Percentiles rank a stretch among this genome's conserved stretches.
phyloP scores from a whole-genome alignment of 768 basidiomycete species.

The Neoboletus subvelutipes region DNA sequence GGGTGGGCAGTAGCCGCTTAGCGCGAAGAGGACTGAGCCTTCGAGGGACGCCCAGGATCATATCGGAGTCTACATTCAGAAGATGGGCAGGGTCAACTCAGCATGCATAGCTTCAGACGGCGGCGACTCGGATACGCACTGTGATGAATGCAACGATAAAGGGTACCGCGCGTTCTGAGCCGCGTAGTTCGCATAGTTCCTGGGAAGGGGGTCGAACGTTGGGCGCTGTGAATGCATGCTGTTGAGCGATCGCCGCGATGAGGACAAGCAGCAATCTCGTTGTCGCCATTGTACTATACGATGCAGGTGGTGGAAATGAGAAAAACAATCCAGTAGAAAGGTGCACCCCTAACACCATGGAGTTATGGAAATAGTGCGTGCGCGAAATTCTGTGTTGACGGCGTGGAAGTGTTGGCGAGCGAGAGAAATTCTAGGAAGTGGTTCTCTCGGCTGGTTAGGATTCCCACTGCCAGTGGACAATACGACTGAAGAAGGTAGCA shows the following conservation, averaged over 20 bases:
- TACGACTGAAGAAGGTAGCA: too few relatives aligned
- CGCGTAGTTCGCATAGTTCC: background rate
- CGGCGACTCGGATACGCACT: background rate
- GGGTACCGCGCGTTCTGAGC: background rate
- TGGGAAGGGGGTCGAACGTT: background rate
- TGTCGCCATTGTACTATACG: background rate
- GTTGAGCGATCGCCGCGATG: background rate
- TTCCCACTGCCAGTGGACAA: background rate
- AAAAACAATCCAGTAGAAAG: background rate
- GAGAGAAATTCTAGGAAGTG: too few relatives aligned
- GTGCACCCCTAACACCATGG: background rate
- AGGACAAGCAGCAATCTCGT: background rate
- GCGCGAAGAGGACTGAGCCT: background rate
- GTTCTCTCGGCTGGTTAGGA: background rate
- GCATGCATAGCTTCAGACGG: background rate
- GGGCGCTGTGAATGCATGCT: background rate
- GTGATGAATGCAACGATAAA: background rate
- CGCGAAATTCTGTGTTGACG: background rate
- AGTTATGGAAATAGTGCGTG: background rate
- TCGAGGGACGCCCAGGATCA: constrained; percentile 11
- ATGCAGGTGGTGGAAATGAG: background rate
- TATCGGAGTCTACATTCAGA: background rate
- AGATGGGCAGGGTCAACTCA: background rate
- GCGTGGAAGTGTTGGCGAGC: background rate
- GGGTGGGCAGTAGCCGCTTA: background rate